Conservation (phyloP, 169 alveolate genomes). For the Cryptosporidium baileyi region DNA sequence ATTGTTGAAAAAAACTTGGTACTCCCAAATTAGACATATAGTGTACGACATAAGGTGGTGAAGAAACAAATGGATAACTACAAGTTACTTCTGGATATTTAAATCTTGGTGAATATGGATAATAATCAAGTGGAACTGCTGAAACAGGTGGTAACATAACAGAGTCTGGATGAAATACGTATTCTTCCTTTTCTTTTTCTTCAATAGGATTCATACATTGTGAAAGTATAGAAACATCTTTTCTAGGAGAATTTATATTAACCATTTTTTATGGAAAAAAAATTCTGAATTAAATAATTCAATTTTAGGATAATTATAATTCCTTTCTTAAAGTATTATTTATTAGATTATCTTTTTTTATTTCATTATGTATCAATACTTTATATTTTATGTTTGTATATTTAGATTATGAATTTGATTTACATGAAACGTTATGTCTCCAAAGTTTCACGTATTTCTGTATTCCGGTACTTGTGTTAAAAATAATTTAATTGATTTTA, state of each 20-base stretch:
- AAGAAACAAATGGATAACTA: constrained; percentile 64
- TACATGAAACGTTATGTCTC: no score
- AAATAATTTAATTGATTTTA: no score
- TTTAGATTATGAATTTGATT: no score
- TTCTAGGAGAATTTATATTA: constrained; percentile 45
- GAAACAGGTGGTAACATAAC: constrained; percentile 62
- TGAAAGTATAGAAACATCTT: constrained; percentile 47
- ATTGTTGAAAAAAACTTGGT: constrained; percentile 55
- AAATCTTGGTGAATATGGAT: constrained; percentile 64
- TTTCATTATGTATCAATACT: no score
- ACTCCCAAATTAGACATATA: constrained; percentile 65
- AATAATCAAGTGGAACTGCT: constrained; percentile 58
- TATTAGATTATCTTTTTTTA: no score
- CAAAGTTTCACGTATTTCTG: no score
- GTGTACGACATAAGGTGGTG: constrained; percentile 68
- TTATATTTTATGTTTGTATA: no score
- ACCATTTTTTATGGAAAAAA: no score
- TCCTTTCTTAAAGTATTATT: no score
- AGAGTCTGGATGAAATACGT: constrained; percentile 63
- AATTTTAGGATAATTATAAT: no score
- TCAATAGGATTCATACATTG: constrained; percentile 49
- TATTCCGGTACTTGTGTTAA: no score
- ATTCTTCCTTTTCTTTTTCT: constrained; percentile 36
- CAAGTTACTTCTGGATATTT: constrained; percentile 68
- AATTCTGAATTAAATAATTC: no score